Conservation (phyloP, 179 eudicot genomes). For the Beta lomatogona region DNA sequence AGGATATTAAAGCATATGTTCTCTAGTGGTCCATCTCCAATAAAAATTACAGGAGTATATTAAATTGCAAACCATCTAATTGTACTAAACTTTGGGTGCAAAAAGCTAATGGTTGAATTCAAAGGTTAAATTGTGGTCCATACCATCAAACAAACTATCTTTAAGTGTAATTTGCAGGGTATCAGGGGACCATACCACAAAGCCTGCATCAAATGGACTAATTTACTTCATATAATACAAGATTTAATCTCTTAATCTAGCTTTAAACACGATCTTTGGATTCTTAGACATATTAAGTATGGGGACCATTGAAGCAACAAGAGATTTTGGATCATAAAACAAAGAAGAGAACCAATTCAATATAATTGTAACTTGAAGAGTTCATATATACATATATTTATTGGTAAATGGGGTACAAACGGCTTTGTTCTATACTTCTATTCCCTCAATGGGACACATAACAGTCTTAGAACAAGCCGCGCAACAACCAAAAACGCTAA, state of each 20-base stretch:
- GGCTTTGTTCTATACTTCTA: background rate
- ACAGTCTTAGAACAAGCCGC: slow-evolving; percentile 29
- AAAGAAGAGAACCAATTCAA: background rate
- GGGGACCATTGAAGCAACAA: slow-evolving; percentile 32
- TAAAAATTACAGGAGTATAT: background rate
- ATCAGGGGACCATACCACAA: slow-evolving; percentile 35
- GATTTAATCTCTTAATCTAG: background rate
- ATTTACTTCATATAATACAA: slow-evolving; percentile 18
- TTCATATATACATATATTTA: background rate
- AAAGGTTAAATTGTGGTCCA: slow-evolving; percentile 20
- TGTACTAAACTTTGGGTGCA: slow-evolving; percentile 19
- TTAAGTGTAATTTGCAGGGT: slow-evolving; percentile 15
- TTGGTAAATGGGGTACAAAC: slow-evolving; percentile 24
- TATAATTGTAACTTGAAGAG: background rate
- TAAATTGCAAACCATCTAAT: slow-evolving; percentile 17
- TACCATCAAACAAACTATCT: background rate
- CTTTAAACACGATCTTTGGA: slow-evolving; percentile 10
- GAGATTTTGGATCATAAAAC: background rate
- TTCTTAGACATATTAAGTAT: slow-evolving; percentile 5
- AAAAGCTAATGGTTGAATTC: slow-evolving; percentile 19
- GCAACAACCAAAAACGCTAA: slow-evolving; percentile 5
- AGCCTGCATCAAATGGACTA: slow-evolving; percentile 27
- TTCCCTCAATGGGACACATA: slow-evolving; percentile 11
- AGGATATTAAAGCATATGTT: slow-evolving; percentile 25
- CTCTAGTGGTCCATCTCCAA: slow-evolving; percentile 21